These are phyloP conservation scores for Acidomyces sp. DNA, from an alignment of 495 filamentous ascomycete species.

Conservation along the genomic window DNA sequence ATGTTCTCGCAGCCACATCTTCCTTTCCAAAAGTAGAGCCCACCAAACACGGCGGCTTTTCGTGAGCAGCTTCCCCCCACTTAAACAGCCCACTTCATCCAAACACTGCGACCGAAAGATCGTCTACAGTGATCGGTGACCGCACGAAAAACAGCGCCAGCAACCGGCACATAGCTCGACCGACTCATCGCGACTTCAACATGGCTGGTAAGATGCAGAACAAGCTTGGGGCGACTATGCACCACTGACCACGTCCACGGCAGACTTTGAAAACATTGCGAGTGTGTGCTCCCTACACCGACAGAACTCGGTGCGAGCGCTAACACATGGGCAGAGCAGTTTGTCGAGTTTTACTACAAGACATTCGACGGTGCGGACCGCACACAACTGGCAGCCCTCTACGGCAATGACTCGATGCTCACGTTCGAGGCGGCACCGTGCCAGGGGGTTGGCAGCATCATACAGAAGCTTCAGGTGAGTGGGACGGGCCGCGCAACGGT, in stretches of 20 bases:
- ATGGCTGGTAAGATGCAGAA: background rate
- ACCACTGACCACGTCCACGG: background rate
- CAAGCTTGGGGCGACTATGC: background rate
- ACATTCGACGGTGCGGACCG: slow-evolving; percentile 63
- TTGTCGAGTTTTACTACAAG: slow-evolving; percentile 85
- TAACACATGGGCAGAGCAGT: slow-evolving; percentile 47
- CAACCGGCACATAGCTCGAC: too few relatives aligned
- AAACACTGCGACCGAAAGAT: too few relatives aligned
- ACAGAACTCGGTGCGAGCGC: background rate
- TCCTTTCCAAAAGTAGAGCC: too few relatives aligned
- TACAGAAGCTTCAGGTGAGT: slow-evolving; percentile 65
- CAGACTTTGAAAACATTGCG: slow-evolving; percentile 20
- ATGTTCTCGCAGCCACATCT: too few relatives aligned
- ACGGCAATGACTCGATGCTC: slow-evolving; percentile 81
- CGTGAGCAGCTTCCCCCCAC: background rate
- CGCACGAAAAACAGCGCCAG: too few relatives aligned
- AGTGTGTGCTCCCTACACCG: slow-evolving; percentile 3
- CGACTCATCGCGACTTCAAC: background rate
- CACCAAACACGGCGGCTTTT: too few relatives aligned
- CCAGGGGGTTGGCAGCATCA: slow-evolving; percentile 48
- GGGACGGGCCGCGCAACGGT: too few relatives aligned
- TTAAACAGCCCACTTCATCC: background rate
- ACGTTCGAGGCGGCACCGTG: slow-evolving; percentile 64
- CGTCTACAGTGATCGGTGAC: too few relatives aligned
- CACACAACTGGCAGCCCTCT: slow-evolving; percentile 49